phyloP scores from a whole-genome alignment of 2,329 filamentous ascomycete species.

The Epichloe gansuensis region DNA sequence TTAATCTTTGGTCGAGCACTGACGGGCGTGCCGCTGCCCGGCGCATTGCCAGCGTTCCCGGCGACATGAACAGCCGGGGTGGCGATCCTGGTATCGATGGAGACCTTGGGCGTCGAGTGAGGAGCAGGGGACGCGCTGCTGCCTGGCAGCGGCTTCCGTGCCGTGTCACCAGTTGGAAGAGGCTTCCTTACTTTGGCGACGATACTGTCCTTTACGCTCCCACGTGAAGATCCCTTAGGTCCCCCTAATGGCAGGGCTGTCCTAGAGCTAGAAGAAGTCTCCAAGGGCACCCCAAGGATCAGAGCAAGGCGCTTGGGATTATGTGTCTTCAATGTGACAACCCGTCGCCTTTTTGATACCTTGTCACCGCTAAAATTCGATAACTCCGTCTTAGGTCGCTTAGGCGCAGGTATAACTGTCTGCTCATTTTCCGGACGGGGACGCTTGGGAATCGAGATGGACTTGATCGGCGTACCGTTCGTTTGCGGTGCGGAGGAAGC shows the following conservation, averaged over 20 bases:
- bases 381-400: slow-evolving; percentile 23
- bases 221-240: slow-evolving; percentile 15
- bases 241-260: slow-evolving; percentile 22
- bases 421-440: slow-evolving; percentile 25
- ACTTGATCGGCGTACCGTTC: slow-evolving; percentile 7
- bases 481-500: slow-evolving; percentile 1
- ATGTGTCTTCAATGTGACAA: slow-evolving; percentile 26
- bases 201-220: slow-evolving; percentile 17
- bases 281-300: slow-evolving; percentile 19
- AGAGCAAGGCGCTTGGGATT: slow-evolving; percentile 23
- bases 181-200: slow-evolving; percentile 25
- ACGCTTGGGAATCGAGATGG: slow-evolving; percentile 19
- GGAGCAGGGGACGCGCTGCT: slow-evolving; percentile 13
- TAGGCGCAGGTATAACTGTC: slow-evolving; percentile 21
- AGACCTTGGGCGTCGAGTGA: slow-evolving; percentile 16
- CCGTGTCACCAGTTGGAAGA: slow-evolving; percentile 18
- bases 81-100: slow-evolving; percentile 12
- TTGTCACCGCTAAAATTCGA: slow-evolving; percentile 12
- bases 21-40: slow-evolving; percentile 12
- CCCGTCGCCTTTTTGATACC: slow-evolving; percentile 18
- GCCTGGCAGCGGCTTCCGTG: slow-evolving; percentile 22
- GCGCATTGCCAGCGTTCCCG: slow-evolving; percentile 14
- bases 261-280: slow-evolving; percentile 12
- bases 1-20: slow-evolving; percentile 24
- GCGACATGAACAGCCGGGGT: slow-evolving; percentile 14